Percentiles rank a stretch among this genome's conserved stretches.
Conservation (phyloP, 2,329 filamentous ascomycete genomes). For the Nemania diffusa region DNA sequence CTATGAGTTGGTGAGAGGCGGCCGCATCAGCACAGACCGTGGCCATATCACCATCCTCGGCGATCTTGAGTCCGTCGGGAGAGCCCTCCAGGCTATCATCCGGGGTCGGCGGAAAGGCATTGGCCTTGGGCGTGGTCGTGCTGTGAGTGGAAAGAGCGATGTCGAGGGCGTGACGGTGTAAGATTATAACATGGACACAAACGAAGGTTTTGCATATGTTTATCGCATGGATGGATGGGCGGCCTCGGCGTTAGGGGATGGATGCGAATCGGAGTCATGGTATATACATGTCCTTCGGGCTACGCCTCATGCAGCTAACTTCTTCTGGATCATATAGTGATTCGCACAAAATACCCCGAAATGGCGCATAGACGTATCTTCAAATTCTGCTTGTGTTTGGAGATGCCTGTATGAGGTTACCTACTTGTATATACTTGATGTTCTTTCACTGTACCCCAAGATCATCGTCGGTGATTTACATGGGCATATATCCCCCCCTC, state of each 20-base stretch:
- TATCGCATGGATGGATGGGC: not conserved
- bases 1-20: constrained; percentile 78
- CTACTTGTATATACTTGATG: not conserved
- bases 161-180: not conserved
- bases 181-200: not conserved
- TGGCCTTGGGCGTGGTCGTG: constrained; percentile 62
- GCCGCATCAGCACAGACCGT: constrained; percentile 80
- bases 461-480: not conserved
- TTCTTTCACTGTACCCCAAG: not conserved
- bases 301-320: not conserved
- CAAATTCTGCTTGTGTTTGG: not conserved
- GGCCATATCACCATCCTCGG: constrained; percentile 90
- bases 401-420: not conserved
- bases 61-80: constrained; percentile 83
- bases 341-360: not conserved
- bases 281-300: not conserved
- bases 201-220: not conserved
- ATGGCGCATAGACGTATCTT: not conserved
- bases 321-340: not conserved
- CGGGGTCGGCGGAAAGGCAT: constrained; percentile 77
- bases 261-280: not conserved
- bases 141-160: not conserved
- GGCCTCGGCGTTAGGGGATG: constrained; percentile 9
- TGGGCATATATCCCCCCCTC: not conserved
- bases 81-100: constrained; percentile 74